Percentiles rank a stretch among this genome's conserved stretches.
Conservation (phyloP, 768 basidiomycete species). For the Coprinopsis strossmayeri region DNA sequence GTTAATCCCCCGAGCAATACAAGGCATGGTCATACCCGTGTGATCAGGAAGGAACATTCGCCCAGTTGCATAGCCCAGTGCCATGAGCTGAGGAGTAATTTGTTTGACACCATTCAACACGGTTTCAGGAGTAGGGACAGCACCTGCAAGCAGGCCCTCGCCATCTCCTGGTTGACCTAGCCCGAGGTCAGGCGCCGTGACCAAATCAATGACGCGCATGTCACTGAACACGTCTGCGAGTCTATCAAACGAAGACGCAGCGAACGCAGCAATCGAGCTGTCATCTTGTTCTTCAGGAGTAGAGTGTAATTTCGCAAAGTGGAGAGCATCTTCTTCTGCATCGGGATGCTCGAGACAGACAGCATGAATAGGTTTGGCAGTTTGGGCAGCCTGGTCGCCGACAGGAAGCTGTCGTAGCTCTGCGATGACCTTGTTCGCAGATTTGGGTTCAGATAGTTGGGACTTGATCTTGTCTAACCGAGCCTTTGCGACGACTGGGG, state of each 20-base stretch:
- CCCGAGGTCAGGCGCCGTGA: conserved; percentile 59
- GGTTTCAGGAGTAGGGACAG: conserved; percentile 69
- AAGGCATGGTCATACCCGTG: conserved; percentile 28
- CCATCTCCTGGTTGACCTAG: conserved; percentile 69
- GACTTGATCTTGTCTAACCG: conserved; percentile 61
- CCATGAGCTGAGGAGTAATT: conserved; percentile 74
- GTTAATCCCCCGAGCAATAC: neutral
- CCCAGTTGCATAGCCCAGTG: conserved; percentile 72
- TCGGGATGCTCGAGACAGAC: conserved; percentile 67
- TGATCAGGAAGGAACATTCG: conserved; percentile 61
- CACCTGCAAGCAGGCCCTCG: conserved; percentile 62
- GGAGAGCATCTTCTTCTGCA: conserved; percentile 50
- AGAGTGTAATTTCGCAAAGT: conserved; percentile 37
- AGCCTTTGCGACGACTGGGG: conserved; percentile 36
- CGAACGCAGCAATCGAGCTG: conserved; percentile 29
- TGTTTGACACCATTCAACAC: conserved; percentile 61
- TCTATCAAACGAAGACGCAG: conserved; percentile 43
- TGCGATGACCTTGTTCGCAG: conserved; percentile 66
- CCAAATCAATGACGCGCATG: conserved; percentile 54
- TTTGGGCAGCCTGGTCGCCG: conserved; percentile 14
- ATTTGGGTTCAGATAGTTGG: conserved; percentile 58
- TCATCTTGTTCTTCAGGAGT: conserved; percentile 1
- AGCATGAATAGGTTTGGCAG: conserved; percentile 47
- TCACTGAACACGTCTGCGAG: conserved; percentile 47
- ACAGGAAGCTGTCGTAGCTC: conserved; percentile 61